Evolutionary conservation across 192 early-diverging fungal species (phyloP), one percentile per base, ranked within the genome.

Genomic region (Cladochytrium replicatum): DNA sequence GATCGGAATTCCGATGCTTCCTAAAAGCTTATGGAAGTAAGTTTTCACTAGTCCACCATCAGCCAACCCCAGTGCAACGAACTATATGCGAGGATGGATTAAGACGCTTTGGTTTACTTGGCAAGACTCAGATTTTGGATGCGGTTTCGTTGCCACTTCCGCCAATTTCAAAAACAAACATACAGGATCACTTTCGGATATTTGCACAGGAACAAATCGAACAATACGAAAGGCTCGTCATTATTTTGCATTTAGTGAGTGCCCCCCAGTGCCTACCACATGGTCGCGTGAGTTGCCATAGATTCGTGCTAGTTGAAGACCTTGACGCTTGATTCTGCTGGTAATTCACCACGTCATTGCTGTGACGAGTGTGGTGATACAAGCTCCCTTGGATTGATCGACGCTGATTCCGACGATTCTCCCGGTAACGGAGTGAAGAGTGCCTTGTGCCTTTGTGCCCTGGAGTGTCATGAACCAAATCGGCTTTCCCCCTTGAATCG

Each of bases 391-490:
- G 47, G 95, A 89, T 32, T 82, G 71, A 50, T 91, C 86, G 24
- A 92, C 74, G 27, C 70, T 74, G 57, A 96, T 93, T 11, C 83
- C 86, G 47, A 93, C 49, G 49, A 98, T 90, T 11, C 69, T 58
- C 0, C 88, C 95, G 0, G 95, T 93, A 49, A 83, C 84, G 1
- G 92, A 93, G 57, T 98, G 95, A 43, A 96, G 51, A 0, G 95
- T 94, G 9, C 80, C 84, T 4, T 74, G 77, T 0, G 78, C 47
- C 68, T 98, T 98, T 1, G 78, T 87, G 0, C 95, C 95, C 60
- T 98, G 92, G 30, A 98, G 63, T 1, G 89, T 98, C 95, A 98
- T 96, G 81, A 91, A 98, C 2, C 95, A 89, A 27, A 98, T 67
- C 0, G 95, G 89, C 0, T 88, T 91, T 0, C 82, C 83, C 4